Evolutionary conservation across 352 stramenopile genomes (phyloP).

Genomic region (Phytophthora litchii): DNA sequence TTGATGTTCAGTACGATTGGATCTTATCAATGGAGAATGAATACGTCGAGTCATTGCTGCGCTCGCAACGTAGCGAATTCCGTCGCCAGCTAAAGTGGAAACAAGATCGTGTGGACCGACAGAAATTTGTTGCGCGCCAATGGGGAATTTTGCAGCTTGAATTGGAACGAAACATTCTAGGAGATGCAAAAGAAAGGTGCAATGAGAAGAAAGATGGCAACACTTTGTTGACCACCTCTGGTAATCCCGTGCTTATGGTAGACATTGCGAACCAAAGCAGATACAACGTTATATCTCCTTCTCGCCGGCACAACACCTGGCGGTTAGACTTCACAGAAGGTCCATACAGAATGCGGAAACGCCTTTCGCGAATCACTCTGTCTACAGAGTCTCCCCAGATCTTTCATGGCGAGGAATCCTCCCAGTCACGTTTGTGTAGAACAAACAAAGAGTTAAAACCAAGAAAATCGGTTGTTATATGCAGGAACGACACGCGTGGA

Average conservation of each 20-base stretch:
- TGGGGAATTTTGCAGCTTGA: slow-evolving; percentile 47
- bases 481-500: background rate
- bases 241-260: slow-evolving; percentile 18
- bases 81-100: slow-evolving; percentile 66
- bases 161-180: slow-evolving; percentile 23
- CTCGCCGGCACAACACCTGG: slow-evolving; percentile 20
- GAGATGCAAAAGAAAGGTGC: background rate
- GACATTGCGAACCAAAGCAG: slow-evolving; percentile 15
- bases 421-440: slow-evolving; percentile 6
- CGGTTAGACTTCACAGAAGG: slow-evolving; percentile 74
- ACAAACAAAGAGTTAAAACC: background rate
- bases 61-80: slow-evolving; percentile 56
- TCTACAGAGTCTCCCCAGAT: background rate
- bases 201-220: background rate
- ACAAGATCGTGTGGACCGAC: slow-evolving; percentile 65
- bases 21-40: slow-evolving; percentile 39
- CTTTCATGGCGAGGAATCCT: slow-evolving; percentile 22
- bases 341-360: slow-evolving; percentile 69
- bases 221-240: background rate
- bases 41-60: slow-evolving; percentile 46
- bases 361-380: slow-evolving; percentile 33
- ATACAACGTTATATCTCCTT: slow-evolving; percentile 8
- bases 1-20: slow-evolving; percentile 51
- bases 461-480: background rate
- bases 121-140: slow-evolving; percentile 68